phyloP scores from a whole-genome alignment of 1,284 basidiomycete species.

The Meripilus lineatus region DNA sequence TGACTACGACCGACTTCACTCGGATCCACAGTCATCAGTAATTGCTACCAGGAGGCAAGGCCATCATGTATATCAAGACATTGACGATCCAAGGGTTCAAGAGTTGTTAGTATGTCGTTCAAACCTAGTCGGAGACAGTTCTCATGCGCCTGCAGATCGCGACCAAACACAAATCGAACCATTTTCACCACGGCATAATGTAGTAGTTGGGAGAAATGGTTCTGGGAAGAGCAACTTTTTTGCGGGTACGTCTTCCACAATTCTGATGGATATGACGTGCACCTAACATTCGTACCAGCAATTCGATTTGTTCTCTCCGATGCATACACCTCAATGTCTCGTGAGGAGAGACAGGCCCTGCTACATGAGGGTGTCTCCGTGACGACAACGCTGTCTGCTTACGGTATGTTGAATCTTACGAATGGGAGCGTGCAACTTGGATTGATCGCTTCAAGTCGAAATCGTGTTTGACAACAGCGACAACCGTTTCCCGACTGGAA shows the following conservation, averaged over 20 bases:
- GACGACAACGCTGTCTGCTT: constrained; percentile 89
- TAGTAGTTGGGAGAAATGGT: constrained; percentile 93
- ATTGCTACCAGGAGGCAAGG: neutral
- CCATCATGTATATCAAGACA: constrained; percentile 81
- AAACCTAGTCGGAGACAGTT: constrained; percentile 8
- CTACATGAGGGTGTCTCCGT: constrained; percentile 91
- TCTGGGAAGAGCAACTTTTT: constrained; percentile 98
- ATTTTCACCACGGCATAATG: constrained; percentile 84
- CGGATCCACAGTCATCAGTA: neutral
- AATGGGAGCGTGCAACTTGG: neutral
- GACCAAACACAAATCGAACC: constrained; percentile 83
- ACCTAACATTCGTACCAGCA: constrained; percentile 41
- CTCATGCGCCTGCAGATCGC: constrained; percentile 42
- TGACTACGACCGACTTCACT: neutral
- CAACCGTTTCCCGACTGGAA: constrained; percentile 86
- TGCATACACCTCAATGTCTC: constrained; percentile 93
- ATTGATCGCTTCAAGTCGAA: constrained; percentile 50
- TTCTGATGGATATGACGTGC: neutral
- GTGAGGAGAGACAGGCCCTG: constrained; percentile 89
- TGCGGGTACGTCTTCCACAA: constrained; percentile 50
- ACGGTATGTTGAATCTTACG: constrained; percentile 48
- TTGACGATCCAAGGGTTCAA: constrained; percentile 97
- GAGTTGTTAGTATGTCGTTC: constrained; percentile 58
- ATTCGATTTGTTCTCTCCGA: constrained; percentile 98
- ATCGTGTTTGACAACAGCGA: constrained; percentile 90